These are phyloP conservation scores for Phytophthora citrophthora DNA, from an alignment of 352 stramenopile species.

Conservation along the genomic window DNA sequence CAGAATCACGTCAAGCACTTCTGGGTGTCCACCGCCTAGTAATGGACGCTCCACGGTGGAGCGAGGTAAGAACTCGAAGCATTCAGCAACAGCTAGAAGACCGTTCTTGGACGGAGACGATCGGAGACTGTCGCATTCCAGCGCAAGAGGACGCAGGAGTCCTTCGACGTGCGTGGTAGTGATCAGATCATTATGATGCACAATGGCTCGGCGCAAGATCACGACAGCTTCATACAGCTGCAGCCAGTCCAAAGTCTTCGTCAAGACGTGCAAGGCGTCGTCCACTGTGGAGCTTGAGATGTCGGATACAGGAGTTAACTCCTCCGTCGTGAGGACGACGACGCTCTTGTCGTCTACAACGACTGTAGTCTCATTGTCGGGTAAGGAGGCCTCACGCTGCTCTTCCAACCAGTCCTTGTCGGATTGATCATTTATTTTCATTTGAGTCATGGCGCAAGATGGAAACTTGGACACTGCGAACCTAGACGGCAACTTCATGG, in stretches of 20 bases:
- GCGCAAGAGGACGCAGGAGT: slow-evolving; percentile 42
- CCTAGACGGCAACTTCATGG: not conserved
- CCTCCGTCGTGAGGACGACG: slow-evolving; percentile 46
- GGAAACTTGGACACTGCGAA: slow-evolving; percentile 27
- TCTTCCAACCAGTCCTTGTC: slow-evolving; percentile 12
- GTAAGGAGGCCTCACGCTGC: slow-evolving; percentile 18
- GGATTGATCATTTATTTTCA: not conserved
- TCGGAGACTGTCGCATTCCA: slow-evolving; percentile 68
- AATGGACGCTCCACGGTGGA: slow-evolving; percentile 24
- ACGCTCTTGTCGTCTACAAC: slow-evolving; percentile 50
- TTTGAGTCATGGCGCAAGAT: slow-evolving; percentile 16
- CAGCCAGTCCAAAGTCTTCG: slow-evolving; percentile 51
- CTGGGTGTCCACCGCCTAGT: slow-evolving; percentile 22
- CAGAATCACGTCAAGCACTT: slow-evolving; percentile 62
- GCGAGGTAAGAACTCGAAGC: slow-evolving; percentile 51
- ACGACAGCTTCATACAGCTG: slow-evolving; percentile 71
- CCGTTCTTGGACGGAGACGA: slow-evolving; percentile 78
- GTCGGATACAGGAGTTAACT: slow-evolving; percentile 42
- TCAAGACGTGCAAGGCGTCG: slow-evolving; percentile 36
- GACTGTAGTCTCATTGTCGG: not conserved
- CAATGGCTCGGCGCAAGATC: slow-evolving; percentile 52
- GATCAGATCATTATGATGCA: slow-evolving; percentile 52
- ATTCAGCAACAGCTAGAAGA: slow-evolving; percentile 64
- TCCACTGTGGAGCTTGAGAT: slow-evolving; percentile 24
- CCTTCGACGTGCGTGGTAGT: slow-evolving; percentile 24